These are phyloP conservation scores for Paratinospora sagittata DNA, from an alignment of 164 flowering plant genomes.

Conservation along the genomic window DNA sequence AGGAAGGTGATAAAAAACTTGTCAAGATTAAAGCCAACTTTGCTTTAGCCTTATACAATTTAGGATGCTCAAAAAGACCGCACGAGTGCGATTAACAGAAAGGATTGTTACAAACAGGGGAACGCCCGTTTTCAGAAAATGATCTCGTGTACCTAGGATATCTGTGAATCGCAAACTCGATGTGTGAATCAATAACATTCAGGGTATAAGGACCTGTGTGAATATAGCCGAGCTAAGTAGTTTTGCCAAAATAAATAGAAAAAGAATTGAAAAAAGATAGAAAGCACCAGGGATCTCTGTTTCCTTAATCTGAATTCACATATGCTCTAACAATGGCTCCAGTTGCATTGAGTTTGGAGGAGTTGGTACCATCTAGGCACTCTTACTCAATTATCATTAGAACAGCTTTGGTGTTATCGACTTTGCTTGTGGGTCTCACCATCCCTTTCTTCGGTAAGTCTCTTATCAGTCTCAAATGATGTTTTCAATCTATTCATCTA, in stretches of 20 bases:
- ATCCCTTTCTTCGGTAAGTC: slow-evolving; percentile 86
- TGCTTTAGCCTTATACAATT: no score
- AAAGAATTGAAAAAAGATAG: not conserved
- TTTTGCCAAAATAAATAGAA: not conserved
- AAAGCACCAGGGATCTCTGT: not conserved
- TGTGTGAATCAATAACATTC: no score
- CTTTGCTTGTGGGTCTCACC: slow-evolving; percentile 60
- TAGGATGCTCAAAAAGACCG: no score
- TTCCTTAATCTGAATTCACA: slow-evolving; percentile 51
- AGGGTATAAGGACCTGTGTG: no score
- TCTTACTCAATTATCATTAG: slow-evolving; percentile 60
- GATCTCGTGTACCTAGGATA: no score
- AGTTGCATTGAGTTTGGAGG: slow-evolving; percentile 91
- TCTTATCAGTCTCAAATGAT: not conserved
- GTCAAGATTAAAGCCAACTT: no score
- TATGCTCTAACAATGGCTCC: slow-evolving; percentile 88
- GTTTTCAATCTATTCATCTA: not conserved
- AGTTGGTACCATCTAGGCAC: slow-evolving; percentile 70
- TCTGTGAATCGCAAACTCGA: no score
- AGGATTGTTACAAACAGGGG: no score
- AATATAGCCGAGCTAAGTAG: no score
- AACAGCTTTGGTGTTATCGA: slow-evolving; percentile 74
- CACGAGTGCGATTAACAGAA: no score
- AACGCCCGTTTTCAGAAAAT: no score
- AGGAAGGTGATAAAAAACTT: no score